phyloP scores from a whole-genome alignment of 2,329 filamentous ascomycete species.

The Pseudogymnoascus destructans region DNA sequence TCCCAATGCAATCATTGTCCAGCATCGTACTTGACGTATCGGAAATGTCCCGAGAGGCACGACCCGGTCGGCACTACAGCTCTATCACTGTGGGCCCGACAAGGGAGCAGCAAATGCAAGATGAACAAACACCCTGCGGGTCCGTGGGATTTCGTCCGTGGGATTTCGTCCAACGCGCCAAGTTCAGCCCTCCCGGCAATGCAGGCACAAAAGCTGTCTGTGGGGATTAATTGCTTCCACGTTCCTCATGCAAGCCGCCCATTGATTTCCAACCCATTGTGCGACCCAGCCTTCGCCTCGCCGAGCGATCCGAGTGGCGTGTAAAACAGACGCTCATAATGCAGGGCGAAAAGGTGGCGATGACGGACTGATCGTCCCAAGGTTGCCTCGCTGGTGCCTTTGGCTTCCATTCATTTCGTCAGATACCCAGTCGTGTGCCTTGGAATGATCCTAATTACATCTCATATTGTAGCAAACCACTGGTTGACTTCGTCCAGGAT shows the following conservation, averaged over 20 bases:
- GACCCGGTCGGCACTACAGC: constrained; percentile 1
- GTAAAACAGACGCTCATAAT: not conserved
- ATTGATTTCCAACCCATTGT: not conserved
- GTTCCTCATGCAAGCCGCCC: constrained; percentile 2
- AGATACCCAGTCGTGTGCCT: not conserved
- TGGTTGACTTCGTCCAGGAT: not conserved
- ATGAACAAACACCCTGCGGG: not conserved
- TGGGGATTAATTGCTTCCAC: constrained; percentile 1
- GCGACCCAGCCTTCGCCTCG: not conserved
- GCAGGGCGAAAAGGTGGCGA: not conserved
- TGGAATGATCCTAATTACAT: not conserved
- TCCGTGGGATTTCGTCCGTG: not conserved
- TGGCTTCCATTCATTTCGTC: constrained; percentile 4
- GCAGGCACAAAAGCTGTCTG: constrained; percentile 6
- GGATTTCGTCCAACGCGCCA: not conserved
- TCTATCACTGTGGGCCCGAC: not conserved
- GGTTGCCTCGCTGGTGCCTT: not conserved
- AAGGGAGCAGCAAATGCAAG: not conserved
- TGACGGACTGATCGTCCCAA: constrained; percentile 7
- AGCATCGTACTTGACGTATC: constrained; percentile 1
- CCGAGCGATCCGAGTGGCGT: constrained; percentile 2
- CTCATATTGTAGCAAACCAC: not conserved
- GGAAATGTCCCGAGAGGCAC: constrained; percentile 6
- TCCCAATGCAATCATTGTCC: constrained; percentile 5
- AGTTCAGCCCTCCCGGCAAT: constrained; percentile 1